Evolutionary conservation across 139 green algal genomes (phyloP), one percentile per base, ranked within the genome.

Genomic region (Closterium sp.): DNA sequence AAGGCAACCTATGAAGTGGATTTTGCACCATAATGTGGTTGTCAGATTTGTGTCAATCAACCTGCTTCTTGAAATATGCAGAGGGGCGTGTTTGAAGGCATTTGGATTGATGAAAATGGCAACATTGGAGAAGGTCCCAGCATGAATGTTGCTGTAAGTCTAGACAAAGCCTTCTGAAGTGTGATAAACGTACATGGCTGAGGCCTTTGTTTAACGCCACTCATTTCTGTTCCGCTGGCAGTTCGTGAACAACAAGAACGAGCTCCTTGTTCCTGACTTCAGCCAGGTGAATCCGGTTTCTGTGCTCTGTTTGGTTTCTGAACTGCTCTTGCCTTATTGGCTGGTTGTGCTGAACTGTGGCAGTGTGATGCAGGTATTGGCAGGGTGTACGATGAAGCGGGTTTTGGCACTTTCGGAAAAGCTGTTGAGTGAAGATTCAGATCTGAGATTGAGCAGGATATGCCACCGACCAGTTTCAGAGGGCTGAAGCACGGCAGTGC

Each of bases 61-160:
- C 33, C 84, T 87, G 84, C 25, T 16, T 87, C 19, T 87, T 87
- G 55, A 28, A 76, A 28, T 28, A 19, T 76, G 55, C 89, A 93
- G 91, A 36, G 34, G 19, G 92, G 92, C 8, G 87, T 35, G 3
- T 89, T 93, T 93, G n/a, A 90, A 25, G 92, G 92, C 33, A 95
- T 94, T 30, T 94, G 92, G 92, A 19, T 95, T 43, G 92, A 94
- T 93, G 31, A 90, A 12, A 89, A 92, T 16, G 92, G 92, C 16
- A 85, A 87, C 33, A 38, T 94, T 23, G 84, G 19, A 76, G 92
- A 94, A 32, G 92, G 92, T 16, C 92, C 91, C 34, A 94, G 30
- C 32, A 93, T 93, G 86, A 94, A 94, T 89, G 87, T 94, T 36
- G 87, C 87, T 28, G 87, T 91, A 30, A 91, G 87, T 76, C 12